Evolutionary conservation across 305 asterid species (phyloP).

Genomic region (Fraxinus platypoda): DNA sequence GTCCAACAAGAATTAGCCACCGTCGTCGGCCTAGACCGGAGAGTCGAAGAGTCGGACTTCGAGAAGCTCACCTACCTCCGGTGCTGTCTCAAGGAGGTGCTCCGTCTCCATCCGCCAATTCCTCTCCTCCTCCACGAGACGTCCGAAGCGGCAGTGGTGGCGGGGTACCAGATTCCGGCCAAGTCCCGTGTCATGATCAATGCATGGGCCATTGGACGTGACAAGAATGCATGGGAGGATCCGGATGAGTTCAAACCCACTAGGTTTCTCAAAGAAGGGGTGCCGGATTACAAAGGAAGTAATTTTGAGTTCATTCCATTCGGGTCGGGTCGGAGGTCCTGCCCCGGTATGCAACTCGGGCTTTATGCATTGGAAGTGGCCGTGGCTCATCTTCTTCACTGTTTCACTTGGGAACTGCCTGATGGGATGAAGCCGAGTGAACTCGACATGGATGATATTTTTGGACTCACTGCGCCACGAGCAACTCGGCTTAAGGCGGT

Average conservation of each 20-base stretch:
- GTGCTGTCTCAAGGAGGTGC: constrained; percentile 73
- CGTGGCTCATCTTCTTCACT: constrained; percentile 76
- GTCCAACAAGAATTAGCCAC: constrained; percentile 62
- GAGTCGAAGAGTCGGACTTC: constrained; percentile 62
- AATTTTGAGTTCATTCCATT: constrained; percentile 77
- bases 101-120: constrained; percentile 90
- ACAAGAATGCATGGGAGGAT: constrained; percentile 61
- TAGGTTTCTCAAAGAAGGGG: constrained; percentile 50
- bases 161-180: constrained; percentile 69
- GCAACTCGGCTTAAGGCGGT: constrained; percentile 60
- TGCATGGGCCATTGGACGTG: constrained; percentile 81
- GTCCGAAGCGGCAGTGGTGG: constrained; percentile 49
- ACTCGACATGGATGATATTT: constrained; percentile 59
- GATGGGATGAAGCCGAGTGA: constrained; percentile 74
- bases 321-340: constrained; percentile 90
- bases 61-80: constrained; percentile 58
- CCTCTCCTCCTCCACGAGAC: constrained; percentile 91
- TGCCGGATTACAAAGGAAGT: constrained; percentile 67
- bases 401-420: constrained; percentile 74
- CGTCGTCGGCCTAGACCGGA: constrained; percentile 59
- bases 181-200: constrained; percentile 65
- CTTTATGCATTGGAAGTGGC: constrained; percentile 68
- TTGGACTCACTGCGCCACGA: constrained; percentile 79
- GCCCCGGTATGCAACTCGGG: constrained; percentile 95
- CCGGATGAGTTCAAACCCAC: constrained; percentile 54